Evolutionary conservation across 495 filamentous ascomycete species (phyloP).

Genomic region (Aspergillus bertholletiae): DNA sequence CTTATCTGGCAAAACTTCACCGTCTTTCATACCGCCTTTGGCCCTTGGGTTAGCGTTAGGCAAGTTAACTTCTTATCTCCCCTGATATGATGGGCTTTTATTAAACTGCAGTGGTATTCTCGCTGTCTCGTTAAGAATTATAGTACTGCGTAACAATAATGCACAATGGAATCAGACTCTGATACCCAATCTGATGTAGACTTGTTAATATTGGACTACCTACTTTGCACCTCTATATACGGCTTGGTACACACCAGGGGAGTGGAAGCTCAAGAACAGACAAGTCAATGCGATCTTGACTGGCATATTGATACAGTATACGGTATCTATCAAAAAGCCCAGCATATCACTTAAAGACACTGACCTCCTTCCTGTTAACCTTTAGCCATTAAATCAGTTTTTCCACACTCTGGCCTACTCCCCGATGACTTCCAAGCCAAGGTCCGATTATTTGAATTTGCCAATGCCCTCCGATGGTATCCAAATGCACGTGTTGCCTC

Average conservation of each 20-base stretch:
- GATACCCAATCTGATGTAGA: slow-evolving; percentile 41
- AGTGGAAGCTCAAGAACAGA: neutral
- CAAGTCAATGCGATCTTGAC: slow-evolving; percentile 11
- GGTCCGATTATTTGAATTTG: slow-evolving; percentile 20
- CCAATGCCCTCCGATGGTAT: neutral
- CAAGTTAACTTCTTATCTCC: too few species aligned
- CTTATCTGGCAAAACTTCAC: neutral
- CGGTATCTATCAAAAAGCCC: slow-evolving; percentile 19
- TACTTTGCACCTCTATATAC: slow-evolving; percentile 41
- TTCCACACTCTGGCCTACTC: slow-evolving; percentile 1
- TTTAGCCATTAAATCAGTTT: slow-evolving; percentile 7
- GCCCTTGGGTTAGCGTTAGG: too few species aligned
- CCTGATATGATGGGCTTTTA: too few species aligned
- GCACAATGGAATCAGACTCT: slow-evolving; percentile 14
- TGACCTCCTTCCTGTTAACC: neutral
- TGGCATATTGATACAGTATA: slow-evolving; percentile 21
- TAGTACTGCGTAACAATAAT: neutral
- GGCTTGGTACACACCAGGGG: slow-evolving; percentile 17
- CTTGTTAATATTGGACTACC: slow-evolving; percentile 52
- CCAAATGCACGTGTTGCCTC: neutral
- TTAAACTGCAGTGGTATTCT: too few species aligned
- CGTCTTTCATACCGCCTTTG: neutral
- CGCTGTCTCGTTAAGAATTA: neutral
- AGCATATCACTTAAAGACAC: too few species aligned
- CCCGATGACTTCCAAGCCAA: slow-evolving; percentile 29